Conservation (phyloP, 345 rosid species). For the Arabidopsis thaliana region DNA sequence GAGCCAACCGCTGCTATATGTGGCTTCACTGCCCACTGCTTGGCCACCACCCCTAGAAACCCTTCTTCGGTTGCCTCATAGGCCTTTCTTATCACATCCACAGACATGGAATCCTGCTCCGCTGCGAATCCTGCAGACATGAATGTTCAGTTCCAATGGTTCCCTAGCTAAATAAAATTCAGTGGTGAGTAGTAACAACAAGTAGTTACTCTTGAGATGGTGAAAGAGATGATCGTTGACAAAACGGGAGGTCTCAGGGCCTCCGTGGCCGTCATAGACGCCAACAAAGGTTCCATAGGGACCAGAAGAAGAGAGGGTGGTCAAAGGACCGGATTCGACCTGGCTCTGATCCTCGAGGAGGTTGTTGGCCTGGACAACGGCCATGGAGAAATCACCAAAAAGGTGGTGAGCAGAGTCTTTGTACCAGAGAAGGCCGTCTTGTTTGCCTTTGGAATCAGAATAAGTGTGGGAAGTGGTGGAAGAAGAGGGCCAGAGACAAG, state of each 20-base stretch:
- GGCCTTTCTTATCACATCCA: slow-evolving; percentile 79
- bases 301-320: slow-evolving; percentile 77
- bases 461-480: slow-evolving; percentile 49
- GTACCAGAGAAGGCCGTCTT: slow-evolving; percentile 92
- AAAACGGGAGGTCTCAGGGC: slow-evolving; percentile 92
- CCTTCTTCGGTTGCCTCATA: slow-evolving; percentile 97
- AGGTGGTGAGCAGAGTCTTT: slow-evolving; percentile 86
- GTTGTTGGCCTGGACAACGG: slow-evolving; percentile 69
- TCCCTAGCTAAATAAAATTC: no score
- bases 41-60: slow-evolving; percentile 72
- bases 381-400: slow-evolving; percentile 91
- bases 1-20: slow-evolving; percentile 98
- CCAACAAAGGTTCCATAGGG: slow-evolving; percentile 88
- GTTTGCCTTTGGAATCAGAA: slow-evolving; percentile 71
- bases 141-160: neutral
- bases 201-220: slow-evolving; percentile 74
- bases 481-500: slow-evolving; percentile 79
- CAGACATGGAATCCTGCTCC: slow-evolving; percentile 81
- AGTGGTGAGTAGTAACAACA: slow-evolving; percentile 3
- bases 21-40: slow-evolving; percentile 89
- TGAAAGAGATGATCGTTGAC: slow-evolving; percentile 86
- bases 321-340: slow-evolving; percentile 87
- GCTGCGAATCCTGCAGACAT: slow-evolving; percentile 62
- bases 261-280: slow-evolving; percentile 94
- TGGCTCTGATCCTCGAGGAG: slow-evolving; percentile 97